A percentile compares a stretch with the other conserved stretches of the same genome.
Evolutionary conservation across 208 protist species (phyloP).

Genomic region (Trypanosomatidae sp.): DNA sequence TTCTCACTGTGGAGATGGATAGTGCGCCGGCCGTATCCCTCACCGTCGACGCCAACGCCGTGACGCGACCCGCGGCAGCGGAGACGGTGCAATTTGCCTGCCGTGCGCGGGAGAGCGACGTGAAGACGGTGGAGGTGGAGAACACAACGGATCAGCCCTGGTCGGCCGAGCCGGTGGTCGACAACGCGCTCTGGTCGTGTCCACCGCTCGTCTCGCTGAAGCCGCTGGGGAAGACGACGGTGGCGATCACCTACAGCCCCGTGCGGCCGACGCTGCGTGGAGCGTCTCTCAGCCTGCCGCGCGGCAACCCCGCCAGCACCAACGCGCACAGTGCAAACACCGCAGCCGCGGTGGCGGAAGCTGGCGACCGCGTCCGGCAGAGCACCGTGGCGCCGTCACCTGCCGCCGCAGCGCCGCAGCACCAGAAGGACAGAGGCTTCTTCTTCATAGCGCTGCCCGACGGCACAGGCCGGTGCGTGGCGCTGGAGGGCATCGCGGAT

Average conservation of each 20-base stretch:
- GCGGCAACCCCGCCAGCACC: no score
- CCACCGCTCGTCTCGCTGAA: conserved; percentile 69
- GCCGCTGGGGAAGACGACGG: conserved; percentile 49
- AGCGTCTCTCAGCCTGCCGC: no score
- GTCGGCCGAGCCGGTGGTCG: conserved; percentile 84
- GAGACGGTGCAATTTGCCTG: conserved; percentile 79
- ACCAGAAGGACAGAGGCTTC: conserved; percentile 65
- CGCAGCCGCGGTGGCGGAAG: no score
- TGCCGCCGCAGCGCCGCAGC: no score
- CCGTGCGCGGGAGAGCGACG: conserved; percentile 66
- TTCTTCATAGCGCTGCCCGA: conserved; percentile 94
- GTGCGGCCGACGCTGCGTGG: conserved; percentile 71
- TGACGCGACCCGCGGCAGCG: conserved; percentile 63
- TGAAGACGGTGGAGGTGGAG: conserved; percentile 69
- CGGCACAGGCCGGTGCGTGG: conserved; percentile 83
- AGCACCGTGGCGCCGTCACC: neutral
- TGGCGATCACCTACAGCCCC: conserved; percentile 91
- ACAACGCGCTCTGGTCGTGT: conserved; percentile 76
- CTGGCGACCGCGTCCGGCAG: neutral
- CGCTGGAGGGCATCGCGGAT: conserved; percentile 73
- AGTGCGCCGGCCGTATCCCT: conserved; percentile 68
- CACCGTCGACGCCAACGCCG: conserved; percentile 81
- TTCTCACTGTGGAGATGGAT: conserved; percentile 83
- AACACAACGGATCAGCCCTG: conserved; percentile 83
- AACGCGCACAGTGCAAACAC: no score